phyloP scores from a whole-genome alignment of 2,329 filamentous ascomycete species.

The Neurospora sp. region DNA sequence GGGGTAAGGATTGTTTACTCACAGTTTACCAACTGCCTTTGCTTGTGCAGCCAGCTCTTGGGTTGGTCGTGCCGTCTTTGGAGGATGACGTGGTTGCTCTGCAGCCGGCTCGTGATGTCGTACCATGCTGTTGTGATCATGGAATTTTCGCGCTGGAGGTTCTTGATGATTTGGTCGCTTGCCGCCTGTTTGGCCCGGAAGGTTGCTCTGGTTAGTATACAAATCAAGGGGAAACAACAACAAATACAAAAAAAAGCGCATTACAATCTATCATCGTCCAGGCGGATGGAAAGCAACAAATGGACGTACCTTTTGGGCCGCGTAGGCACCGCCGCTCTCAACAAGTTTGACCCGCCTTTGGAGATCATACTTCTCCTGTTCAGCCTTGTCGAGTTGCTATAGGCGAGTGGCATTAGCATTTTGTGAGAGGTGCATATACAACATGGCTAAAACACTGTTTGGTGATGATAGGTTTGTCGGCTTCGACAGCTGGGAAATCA shows the following conservation, averaged over 20 bases:
- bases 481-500: neutral
- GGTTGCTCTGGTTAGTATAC: neutral
- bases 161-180: constrained; percentile 49
- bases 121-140: constrained; percentile 82
- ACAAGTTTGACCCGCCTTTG: constrained; percentile 45
- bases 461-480: neutral
- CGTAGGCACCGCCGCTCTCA: constrained; percentile 37
- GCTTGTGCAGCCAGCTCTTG: constrained; percentile 77
- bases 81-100: constrained; percentile 74
- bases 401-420: constrained; percentile 5
- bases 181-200: constrained; percentile 30
- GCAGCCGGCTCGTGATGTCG: constrained; percentile 66
- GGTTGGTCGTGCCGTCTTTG: constrained; percentile 66
- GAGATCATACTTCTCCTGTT: constrained; percentile 46
- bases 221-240: neutral
- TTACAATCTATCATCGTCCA: neutral
- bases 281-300: constrained; percentile 1
- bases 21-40: constrained; percentile 62
- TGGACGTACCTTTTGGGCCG: constrained; percentile 42
- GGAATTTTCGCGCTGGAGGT: constrained; percentile 66
- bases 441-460: neutral
- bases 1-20: constrained; percentile 11
- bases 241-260: constrained; percentile 1
- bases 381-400: constrained; percentile 50
- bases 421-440: constrained; percentile 1